Evolutionary conservation across 2,329 filamentous ascomycete species (phyloP), one percentile per base, ranked within the genome.

Genomic region (Clarireedia monteithiana): DNA sequence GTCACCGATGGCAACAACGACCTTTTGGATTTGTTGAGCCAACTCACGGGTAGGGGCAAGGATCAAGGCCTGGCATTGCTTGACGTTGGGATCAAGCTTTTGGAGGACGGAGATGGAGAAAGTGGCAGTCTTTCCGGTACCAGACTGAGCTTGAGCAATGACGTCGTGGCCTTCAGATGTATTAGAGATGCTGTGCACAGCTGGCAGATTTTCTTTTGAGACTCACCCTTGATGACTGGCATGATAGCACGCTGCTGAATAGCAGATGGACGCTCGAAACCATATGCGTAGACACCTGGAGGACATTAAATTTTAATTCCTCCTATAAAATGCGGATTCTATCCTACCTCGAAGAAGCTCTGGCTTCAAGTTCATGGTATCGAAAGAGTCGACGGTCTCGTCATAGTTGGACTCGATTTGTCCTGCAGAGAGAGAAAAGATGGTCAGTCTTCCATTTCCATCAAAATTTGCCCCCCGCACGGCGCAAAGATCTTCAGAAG

Each of bases 331-430:
- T 52, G 53, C 49, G 59, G 48, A 34, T 57, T 45, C 59, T 42
- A 60, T 80, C 81, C 77, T 80, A 85, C 84, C 94, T 79, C 94
- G 91, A 73, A 99, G 90, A 72, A 99, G 88, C 82, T 99, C 94
- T 64, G 90, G 73, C 85, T 95, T 96, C 72, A 99, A 84, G 79
- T 85, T 86, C 94, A 99, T 99, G 70, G 91, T 83, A 78, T 99
- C 94, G 79, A 99, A 99, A 61, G 91, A 96, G 79, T 99, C 95
- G 77, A 94, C 92, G 71, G 92, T 91, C 84, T 97, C 91, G 84
- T 99, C 94, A 81, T 97, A 99, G 89, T 99, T 99, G 74, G 91
- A 96, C 84, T 99, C 95, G 83, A 99, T 99, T 81, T 95, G 91
- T 78, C 87, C 92, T 96, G 74, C 70, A 38, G 40, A 50, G 51